Evolutionary conservation across 805 yeast species (phyloP).

Genomic region (Wickerhamomyces xylosicus): DNA sequence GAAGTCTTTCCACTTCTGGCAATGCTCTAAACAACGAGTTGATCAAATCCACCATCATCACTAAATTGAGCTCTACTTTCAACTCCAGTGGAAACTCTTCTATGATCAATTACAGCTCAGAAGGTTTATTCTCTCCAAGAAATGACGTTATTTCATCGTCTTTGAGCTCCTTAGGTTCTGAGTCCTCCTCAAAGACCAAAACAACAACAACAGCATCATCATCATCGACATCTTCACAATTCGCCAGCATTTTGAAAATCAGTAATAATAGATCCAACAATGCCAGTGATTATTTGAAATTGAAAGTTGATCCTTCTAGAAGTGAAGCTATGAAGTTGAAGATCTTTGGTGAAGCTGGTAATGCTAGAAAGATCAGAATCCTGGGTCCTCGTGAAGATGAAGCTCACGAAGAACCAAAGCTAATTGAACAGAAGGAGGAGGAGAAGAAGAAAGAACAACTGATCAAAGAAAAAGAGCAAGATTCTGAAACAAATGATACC

Average conservation of each 20-base stretch:
- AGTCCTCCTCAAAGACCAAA: too few species aligned
- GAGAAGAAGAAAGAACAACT: neutral
- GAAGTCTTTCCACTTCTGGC: constrained; percentile 15
- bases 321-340: constrained; percentile 33
- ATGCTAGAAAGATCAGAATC: constrained; percentile 18
- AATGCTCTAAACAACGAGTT: constrained; percentile 7
- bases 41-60: constrained; percentile 20
- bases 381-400: constrained; percentile 13
- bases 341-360: constrained; percentile 21
- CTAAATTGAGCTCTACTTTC: constrained; percentile 26
- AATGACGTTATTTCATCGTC: constrained; percentile 14
- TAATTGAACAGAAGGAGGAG: neutral
- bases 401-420: neutral
- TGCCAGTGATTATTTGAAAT: constrained; percentile 14
- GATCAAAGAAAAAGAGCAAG: neutral
- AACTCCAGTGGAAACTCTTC: constrained; percentile 18
- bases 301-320: constrained; percentile 30
- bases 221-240: too few species aligned
- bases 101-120: constrained; percentile 19
- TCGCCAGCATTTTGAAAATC: too few species aligned
- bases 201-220: too few species aligned
- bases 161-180: too few species aligned
- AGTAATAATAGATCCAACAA: too few species aligned
- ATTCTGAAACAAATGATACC: neutral
- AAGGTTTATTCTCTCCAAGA: constrained; percentile 27